phyloP scores from a whole-genome alignment of 2,329 filamentous ascomycete species.

The Penicillium freii region DNA sequence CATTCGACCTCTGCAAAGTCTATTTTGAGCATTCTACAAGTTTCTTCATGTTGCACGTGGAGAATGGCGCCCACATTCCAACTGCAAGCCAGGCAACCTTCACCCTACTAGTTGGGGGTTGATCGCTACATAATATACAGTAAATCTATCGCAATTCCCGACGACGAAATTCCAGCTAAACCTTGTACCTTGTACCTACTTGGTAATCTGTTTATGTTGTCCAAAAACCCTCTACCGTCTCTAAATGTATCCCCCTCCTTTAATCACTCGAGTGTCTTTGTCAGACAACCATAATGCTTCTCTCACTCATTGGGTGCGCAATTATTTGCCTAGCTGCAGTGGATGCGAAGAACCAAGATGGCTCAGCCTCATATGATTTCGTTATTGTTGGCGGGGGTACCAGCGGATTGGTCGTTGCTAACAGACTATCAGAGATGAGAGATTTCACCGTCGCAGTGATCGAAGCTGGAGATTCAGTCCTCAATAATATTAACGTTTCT shows the following conservation, averaged over 20 bases:
- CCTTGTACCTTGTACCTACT: background rate
- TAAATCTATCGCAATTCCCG: background rate
- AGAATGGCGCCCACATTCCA: background rate
- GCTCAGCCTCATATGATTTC: conserved; percentile 29
- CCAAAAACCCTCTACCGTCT: background rate
- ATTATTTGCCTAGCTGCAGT: conserved; percentile 11
- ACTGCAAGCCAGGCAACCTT: background rate
- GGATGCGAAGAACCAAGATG: conserved; percentile 10
- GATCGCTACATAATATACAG: too few relatives aligned
- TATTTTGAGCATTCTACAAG: background rate
- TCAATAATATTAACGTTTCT: conserved; percentile 32
- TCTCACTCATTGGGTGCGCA: conserved; percentile 1
- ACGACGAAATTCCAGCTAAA: background rate
- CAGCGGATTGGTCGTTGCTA: conserved; percentile 37
- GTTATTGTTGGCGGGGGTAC: conserved; percentile 39
- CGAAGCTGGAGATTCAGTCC: conserved; percentile 33
- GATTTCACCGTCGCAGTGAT: conserved; percentile 32
- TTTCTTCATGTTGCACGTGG: background rate
- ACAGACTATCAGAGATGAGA: conserved; percentile 35
- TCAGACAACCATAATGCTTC: conserved; percentile 4
- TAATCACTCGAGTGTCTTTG: background rate
- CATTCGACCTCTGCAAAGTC: background rate
- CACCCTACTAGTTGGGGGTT: too few relatives aligned
- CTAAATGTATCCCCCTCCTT: background rate
- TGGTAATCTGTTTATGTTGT: background rate